Conservation (phyloP, 495 filamentous ascomycete species). For the Aspergillus saccharolyticus region DNA sequence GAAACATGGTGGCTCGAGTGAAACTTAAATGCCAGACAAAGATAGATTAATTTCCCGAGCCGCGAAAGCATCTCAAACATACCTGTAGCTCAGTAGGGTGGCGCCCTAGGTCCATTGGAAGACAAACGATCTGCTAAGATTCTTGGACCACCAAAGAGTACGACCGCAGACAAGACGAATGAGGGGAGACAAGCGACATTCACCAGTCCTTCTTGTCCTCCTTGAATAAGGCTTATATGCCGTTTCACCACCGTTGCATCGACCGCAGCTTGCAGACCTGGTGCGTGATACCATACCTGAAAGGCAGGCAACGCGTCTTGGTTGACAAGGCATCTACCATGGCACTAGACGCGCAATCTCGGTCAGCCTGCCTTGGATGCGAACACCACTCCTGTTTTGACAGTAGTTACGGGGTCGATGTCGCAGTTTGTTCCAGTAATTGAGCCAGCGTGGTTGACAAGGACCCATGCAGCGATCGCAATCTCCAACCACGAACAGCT, state of each 20-base stretch:
- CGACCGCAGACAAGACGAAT: not conserved
- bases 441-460: not conserved
- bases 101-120: not conserved
- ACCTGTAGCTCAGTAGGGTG: not conserved
- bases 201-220: not conserved
- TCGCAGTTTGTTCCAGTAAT: not conserved
- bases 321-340: not conserved
- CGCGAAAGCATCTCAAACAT: not conserved
- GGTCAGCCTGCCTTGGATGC: not conserved
- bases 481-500: not conserved
- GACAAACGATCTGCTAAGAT: not conserved
- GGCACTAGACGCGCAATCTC: not conserved
- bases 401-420: not conserved
- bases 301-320: not conserved
- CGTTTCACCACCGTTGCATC: slow-evolving; percentile 5
- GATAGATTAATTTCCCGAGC: slow-evolving; percentile 2
- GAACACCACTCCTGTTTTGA: not conserved
- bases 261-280: not conserved
- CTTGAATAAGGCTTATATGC: not conserved
- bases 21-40: slow-evolving; percentile 1
- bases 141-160: not conserved
- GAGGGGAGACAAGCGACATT: not conserved
- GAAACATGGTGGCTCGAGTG: not conserved
- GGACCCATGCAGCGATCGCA: not conserved
- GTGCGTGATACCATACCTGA: not conserved